Conservation (phyloP, 2,329 filamentous ascomycete species). For the Sphaerulina populicola region DNA sequence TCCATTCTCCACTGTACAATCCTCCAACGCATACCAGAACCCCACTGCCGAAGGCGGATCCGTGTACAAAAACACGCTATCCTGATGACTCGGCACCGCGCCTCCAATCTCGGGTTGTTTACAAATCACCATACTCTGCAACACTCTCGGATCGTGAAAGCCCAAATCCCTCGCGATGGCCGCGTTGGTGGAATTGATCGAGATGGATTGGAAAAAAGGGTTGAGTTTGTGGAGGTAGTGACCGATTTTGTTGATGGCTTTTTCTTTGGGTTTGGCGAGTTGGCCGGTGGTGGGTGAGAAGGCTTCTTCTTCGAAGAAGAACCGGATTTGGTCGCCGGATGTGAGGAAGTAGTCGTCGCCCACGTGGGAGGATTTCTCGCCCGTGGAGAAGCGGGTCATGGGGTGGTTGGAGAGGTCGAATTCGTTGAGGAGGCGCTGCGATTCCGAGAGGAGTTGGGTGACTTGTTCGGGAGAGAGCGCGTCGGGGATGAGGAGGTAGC, state of each 20-base stretch:
- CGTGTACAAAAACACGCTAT: constrained; percentile 87
- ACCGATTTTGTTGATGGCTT: constrained; percentile 66
- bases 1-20: constrained; percentile 77
- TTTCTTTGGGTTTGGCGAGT: constrained; percentile 69
- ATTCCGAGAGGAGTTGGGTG: constrained; percentile 62
- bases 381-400: constrained; percentile 88
- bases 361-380: constrained; percentile 65
- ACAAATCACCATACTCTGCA: constrained; percentile 98
- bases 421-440: constrained; percentile 60
- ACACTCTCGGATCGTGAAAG: constrained; percentile 64
- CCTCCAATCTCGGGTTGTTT: constrained; percentile 96
- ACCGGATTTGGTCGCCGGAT: constrained; percentile 84
- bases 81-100: constrained; percentile 83
- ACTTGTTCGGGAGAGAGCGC: constrained; percentile 63
- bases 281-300: constrained; percentile 53
- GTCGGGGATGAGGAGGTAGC: constrained; percentile 78
- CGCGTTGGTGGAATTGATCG: constrained; percentile 48
- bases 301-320: constrained; percentile 96
- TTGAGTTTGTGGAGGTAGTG: constrained; percentile 44
- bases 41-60: constrained; percentile 80
- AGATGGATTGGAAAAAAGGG: constrained; percentile 43
- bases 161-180: constrained; percentile 63
- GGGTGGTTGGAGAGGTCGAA: constrained; percentile 80
- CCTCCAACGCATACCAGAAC: constrained; percentile 96
- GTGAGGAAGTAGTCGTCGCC: constrained; percentile 90